Evolutionary conservation across 345 rosid genomes (phyloP).

Genomic region (Moricandia moricandioides): DNA sequence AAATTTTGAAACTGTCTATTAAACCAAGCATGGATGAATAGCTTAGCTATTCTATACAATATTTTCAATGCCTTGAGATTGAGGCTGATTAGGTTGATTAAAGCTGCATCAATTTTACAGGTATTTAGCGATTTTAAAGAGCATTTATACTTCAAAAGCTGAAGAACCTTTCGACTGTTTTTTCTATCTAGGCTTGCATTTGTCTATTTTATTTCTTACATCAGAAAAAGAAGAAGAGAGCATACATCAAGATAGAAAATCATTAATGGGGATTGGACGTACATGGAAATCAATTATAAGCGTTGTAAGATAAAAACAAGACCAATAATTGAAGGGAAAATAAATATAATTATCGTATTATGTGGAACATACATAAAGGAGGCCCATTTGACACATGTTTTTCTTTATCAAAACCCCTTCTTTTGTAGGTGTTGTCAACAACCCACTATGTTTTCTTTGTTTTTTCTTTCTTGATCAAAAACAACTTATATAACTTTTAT

Average conservation of each 20-base stretch:
- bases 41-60: too few species aligned
- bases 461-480: background rate
- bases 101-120: background rate
- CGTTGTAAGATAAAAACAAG: conserved; percentile 32
- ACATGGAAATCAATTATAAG: conserved; percentile 19
- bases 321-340: conserved; percentile 35
- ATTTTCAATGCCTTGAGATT: too few species aligned
- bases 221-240: background rate
- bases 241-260: background rate
- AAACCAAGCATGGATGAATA: too few species aligned
- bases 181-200: background rate
- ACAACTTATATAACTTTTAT: background rate
- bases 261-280: conserved; percentile 29
- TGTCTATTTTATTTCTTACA: background rate
- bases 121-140: background rate
- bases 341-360: background rate
- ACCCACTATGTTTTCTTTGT: background rate
- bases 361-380: conserved; percentile 21
- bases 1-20: too few species aligned
- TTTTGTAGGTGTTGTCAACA: background rate
- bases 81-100: too few species aligned
- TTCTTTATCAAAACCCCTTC: conserved; percentile 4
- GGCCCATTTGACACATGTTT: conserved; percentile 19
- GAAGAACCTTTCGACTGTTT: background rate
- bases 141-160: background rate